Percentiles rank a stretch among this genome's conserved stretches.
phyloP scores from a whole-genome alignment of 768 basidiomycete genomes.

The Tulasnella sp. region DNA sequence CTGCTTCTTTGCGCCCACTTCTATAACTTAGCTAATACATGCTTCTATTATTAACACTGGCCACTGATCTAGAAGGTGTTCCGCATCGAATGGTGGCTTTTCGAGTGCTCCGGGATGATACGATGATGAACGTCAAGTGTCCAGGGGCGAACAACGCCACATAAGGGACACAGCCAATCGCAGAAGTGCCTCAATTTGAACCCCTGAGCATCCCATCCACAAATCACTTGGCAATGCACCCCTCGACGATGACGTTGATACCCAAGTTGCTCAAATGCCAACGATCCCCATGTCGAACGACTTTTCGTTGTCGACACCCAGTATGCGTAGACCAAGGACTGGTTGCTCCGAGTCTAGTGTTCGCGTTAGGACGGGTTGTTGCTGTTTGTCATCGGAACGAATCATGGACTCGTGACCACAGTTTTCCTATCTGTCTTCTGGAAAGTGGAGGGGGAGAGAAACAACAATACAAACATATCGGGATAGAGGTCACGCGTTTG shows the following conservation, averaged over 20 bases:
- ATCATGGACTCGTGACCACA: background rate
- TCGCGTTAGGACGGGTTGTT: background rate
- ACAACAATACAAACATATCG: background rate
- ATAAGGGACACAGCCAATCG: background rate
- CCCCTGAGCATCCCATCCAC: background rate
- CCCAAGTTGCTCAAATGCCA: background rate
- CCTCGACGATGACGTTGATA: background rate
- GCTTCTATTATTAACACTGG: background rate
- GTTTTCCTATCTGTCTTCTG: background rate
- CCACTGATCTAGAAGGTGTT: background rate
- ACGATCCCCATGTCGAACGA: background rate
- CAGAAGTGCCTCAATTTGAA: background rate
- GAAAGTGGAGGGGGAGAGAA: background rate
- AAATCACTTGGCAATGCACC: background rate
- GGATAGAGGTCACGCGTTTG: background rate
- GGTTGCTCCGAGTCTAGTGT: background rate
- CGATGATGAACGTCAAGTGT: background rate
- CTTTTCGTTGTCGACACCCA: background rate
- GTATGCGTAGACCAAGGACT: background rate
- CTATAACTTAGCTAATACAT: background rate
- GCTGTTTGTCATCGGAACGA: background rate
- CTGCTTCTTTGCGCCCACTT: background rate
- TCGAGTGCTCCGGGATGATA: background rate
- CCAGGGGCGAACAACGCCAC: background rate
- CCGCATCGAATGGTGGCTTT: background rate